Evolutionary conservation across 140 eudicot genomes (phyloP).

Genomic region (Cichorium intybus): DNA sequence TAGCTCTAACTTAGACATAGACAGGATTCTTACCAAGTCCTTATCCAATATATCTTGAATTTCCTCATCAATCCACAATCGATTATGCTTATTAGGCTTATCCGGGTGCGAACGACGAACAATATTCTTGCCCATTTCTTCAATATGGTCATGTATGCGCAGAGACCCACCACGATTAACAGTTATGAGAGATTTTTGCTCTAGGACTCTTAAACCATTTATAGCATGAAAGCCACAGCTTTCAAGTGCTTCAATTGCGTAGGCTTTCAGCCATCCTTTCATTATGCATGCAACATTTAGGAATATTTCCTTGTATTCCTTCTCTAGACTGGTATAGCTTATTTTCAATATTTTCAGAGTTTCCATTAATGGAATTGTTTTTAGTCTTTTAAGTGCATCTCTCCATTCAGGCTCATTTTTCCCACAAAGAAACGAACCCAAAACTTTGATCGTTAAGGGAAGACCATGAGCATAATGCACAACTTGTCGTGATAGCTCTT

Average conservation of each 20-base stretch:
- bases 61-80: not conserved
- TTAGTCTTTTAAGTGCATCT: not conserved
- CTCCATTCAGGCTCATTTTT: not conserved
- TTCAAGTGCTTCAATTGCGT: not conserved
- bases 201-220: not conserved
- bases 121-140: conserved; percentile 5
- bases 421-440: not conserved
- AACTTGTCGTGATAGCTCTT: not conserved
- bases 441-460: not conserved
- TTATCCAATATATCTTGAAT: not conserved
- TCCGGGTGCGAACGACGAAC: not conserved
- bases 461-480: not conserved
- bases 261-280: not conserved
- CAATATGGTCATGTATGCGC: conserved; percentile 1
- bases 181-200: not conserved
- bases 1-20: not conserved
- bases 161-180: no score
- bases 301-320: not conserved
- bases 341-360: no score
- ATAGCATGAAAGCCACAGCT: not conserved
- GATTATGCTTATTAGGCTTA: not conserved
- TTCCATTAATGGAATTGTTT: not conserved
- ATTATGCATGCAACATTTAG: conserved; percentile 13
- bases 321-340: no score
- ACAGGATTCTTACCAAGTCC: conserved; percentile 1